Base-by-base conservation (phyloP, 2,329 filamentous ascomycete species). In the Xylaria sp. region DNA sequence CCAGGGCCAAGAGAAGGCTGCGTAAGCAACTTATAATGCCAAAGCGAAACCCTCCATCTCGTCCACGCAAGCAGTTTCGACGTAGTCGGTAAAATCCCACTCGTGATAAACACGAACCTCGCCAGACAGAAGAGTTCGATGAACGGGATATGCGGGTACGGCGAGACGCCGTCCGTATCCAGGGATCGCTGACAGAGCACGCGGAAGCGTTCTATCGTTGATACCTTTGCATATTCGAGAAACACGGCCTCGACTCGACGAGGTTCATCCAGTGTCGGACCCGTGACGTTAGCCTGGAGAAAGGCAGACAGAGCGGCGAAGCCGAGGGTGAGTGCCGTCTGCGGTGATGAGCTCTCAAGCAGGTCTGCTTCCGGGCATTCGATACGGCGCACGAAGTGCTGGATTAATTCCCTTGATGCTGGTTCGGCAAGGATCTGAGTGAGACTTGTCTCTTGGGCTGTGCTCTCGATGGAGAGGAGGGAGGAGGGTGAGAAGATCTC, bases 91-190 rank as follows among this genome's bases (percentile, higher is more conserved):
- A 68, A 54, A 23, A 69, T 58, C 5, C 60, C 19, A 7, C 66
- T 11, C 75, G 76, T 69, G 77, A 73, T 72, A 57, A 85, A 76
- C 34, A 83, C 72, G 63, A 77, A 77, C 30, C 78, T 75, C 2
- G 92, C 90, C 5, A 97, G 78, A 64, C 86, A 87, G 63, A 97
- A 89, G 0, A 97, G 80, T 71, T 97, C 91, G 11, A 96, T 80
- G 65, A 89, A 83, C 0, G 92, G 91, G 18, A 92, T 92, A 59
- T 96, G 81, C 52, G 87, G 84, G 74, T 97, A 99, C 0, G 90
- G 88, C 0, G 90, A 88, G 51, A 95, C 88, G 9, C 94, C 94
- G 72, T 99, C 94, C 0, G 91, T 80, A 23, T 87, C 84, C 7
- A 97, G 79, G 13, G 83, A 83, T 2, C 76, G 75, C n/a, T 96